Base-by-base conservation (phyloP, 805 yeast genomes). In the Pachysolen tannophilus region DNA sequence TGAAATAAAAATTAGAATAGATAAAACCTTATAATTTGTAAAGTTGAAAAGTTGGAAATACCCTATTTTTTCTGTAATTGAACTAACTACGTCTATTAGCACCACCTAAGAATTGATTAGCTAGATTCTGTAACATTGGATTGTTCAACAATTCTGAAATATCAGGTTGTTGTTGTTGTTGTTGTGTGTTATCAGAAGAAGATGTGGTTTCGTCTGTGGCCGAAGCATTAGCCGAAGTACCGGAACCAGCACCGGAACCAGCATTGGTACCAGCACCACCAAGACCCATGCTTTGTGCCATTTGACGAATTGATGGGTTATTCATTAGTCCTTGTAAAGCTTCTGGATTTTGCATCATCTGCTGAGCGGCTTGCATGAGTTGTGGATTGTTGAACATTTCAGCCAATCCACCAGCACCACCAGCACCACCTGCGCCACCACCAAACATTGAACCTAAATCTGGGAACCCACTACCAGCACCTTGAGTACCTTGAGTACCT, bases 321-420 rank as follows among this genome's bases (percentile, higher is more conserved):
- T 63, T 74, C 84, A 88, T 73, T 53, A 88, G 61, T 32, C 76
- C 75, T 41, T 63, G 66, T 67, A 87, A 61, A 32, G 92, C 85
- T 24, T 63, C 69, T 25, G 97, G 96, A 55, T 87, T 78, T 35
- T 76, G 74, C 95, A 86, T 84, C 76, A 86, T 67, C 52, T 73
- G 72, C 59, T 82, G 88, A 29, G 95, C 95, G 56, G 87, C 87
- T 58, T 80, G 82, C 81, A 81, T 81, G 42, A 90, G 58, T 59
- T 80, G 90, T n/a, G 98, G 98, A 60, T 88, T 87, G 59, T 72
- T 78, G 79, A 88, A 69, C 63, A 88, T 57, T 20, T 78, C 74
- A 32, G 75, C 65, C 38, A 86, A 64, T 44, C 73, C 69, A 46
- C 85, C 78, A 65, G 78, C 72, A 16, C 87, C 88, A 28, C 88